Conservation (phyloP, 805 yeast genomes). For the Lachancea meyersii region DNA sequence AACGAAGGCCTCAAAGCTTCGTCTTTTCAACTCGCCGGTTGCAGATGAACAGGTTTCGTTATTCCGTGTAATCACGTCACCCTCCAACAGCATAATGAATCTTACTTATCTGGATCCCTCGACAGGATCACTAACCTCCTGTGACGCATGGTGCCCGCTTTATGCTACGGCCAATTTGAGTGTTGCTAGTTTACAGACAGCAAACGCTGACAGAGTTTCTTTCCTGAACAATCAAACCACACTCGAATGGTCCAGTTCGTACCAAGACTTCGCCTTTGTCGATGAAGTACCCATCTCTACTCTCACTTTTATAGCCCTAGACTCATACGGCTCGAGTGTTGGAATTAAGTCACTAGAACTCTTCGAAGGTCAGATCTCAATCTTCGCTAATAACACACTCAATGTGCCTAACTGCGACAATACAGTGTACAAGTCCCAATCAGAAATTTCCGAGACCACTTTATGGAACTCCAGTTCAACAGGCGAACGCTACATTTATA, state of each 20-base stretch:
- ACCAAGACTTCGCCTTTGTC: slow-evolving; percentile 77
- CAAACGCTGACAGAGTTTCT: slow-evolving; percentile 18
- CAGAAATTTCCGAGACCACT: slow-evolving; percentile 26
- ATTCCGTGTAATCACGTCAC: slow-evolving; percentile 71
- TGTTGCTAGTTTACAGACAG: slow-evolving; percentile 25
- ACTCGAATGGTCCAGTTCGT: slow-evolving; percentile 38
- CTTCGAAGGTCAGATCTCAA: slow-evolving; percentile 47
- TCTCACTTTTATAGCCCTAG: slow-evolving; percentile 58
- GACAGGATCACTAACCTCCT: slow-evolving; percentile 48
- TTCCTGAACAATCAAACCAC: slow-evolving; percentile 33
- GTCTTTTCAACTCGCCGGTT: slow-evolving; percentile 57
- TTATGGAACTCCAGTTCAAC: slow-evolving; percentile 28
- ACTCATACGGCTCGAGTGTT: slow-evolving; percentile 63
- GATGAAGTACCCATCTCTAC: slow-evolving; percentile 55
- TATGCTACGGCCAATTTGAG: slow-evolving; percentile 36
- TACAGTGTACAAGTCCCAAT: slow-evolving; percentile 19
- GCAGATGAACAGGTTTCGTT: slow-evolving; percentile 43
- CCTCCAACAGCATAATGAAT: slow-evolving; percentile 87
- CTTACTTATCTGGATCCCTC: slow-evolving; percentile 74
- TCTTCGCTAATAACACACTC: slow-evolving; percentile 68
- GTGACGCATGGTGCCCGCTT: slow-evolving; percentile 91
- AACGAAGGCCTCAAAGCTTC: slow-evolving; percentile 60
- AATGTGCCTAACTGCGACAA: slow-evolving; percentile 59
- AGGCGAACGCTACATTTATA: slow-evolving; percentile 26
- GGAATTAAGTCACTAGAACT: slow-evolving; percentile 70